Percentiles rank a stretch among this genome's conserved stretches.
Conservation (phyloP, 495 filamentous ascomycete species). For the Poronia punctata region DNA sequence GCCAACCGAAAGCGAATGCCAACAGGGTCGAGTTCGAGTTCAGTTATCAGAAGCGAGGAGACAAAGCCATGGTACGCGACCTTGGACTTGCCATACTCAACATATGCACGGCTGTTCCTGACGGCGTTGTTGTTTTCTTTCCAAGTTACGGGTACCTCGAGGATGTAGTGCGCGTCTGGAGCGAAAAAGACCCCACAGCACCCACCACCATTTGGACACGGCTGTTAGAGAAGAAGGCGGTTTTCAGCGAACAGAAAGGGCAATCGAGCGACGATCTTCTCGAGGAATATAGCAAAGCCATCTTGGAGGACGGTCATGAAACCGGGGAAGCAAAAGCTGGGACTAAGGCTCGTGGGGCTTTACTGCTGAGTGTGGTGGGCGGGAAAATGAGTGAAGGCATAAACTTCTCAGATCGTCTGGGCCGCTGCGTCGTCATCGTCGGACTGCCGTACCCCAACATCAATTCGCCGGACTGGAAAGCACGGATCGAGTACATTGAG, state of each 20-base stretch:
- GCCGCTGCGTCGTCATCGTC: constrained; percentile 80
- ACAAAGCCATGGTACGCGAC: constrained; percentile 55
- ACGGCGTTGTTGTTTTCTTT: constrained; percentile 94
- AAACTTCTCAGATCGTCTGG: constrained; percentile 91
- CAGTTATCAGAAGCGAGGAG: constrained; percentile 69
- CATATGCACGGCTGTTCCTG: constrained; percentile 66
- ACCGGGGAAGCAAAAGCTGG: neutral
- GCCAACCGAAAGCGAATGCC: constrained; percentile 30
- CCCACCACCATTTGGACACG: constrained; percentile 44
- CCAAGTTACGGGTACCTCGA: constrained; percentile 88
- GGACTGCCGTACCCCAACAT: constrained; percentile 92
- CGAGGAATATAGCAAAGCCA: constrained; percentile 59
- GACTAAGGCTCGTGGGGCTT: constrained; percentile 52
- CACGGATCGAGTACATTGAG: constrained; percentile 82
- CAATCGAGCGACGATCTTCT: constrained; percentile 59
- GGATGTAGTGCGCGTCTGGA: constrained; percentile 64
- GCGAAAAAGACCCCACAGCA: constrained; percentile 21
- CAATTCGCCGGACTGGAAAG: constrained; percentile 83
- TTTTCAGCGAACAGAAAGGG: constrained; percentile 62
- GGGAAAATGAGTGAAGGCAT: constrained; percentile 95
- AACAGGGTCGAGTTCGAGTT: constrained; percentile 70
- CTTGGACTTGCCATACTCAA: constrained; percentile 67
- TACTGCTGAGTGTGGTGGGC: constrained; percentile 90
- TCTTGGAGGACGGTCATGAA: constrained; percentile 34
- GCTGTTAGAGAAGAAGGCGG: constrained; percentile 52